A percentile compares a stretch with the other conserved stretches of the same genome.
Conservation (phyloP, 2,329 filamentous ascomycete species). For the Kalmusia sp. region DNA sequence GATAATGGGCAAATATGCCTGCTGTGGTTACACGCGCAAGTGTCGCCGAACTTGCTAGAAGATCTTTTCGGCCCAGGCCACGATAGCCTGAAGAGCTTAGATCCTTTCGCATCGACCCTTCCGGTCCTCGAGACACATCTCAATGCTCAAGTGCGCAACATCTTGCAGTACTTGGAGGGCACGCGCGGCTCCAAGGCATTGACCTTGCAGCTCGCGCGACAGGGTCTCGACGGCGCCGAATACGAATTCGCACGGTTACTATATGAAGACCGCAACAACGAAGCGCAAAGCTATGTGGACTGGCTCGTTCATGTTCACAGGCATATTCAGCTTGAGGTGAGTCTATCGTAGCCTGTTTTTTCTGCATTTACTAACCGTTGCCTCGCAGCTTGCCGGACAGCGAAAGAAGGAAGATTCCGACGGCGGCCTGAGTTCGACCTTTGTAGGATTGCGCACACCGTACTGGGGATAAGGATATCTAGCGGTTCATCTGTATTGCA, state of each 20-base stretch:
- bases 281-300: constrained; percentile 97
- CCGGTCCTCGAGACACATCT: constrained; percentile 90
- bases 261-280: constrained; percentile 94
- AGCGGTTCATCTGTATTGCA: constrained; percentile 28
- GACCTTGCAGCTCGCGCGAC: constrained; percentile 87
- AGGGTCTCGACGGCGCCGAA: constrained; percentile 92
- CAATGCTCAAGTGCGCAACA: constrained; percentile 93
- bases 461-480: constrained; percentile 44
- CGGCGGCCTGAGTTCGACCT: constrained; percentile 40
- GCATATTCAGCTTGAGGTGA: constrained; percentile 83
- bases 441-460: constrained; percentile 48
- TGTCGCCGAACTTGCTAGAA: constrained; percentile 86
- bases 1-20: constrained; percentile 94
- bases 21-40: constrained; percentile 90
- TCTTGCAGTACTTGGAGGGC: constrained; percentile 83
- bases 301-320: constrained; percentile 97
- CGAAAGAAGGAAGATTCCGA: constrained; percentile 70
- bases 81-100: constrained; percentile 74
- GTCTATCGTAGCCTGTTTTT: constrained; percentile 14
- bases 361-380: constrained; percentile 15
- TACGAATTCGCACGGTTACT: constrained; percentile 93
- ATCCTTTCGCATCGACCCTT: constrained; percentile 79
- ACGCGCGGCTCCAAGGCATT: constrained; percentile 86
- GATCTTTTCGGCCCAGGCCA: constrained; percentile 88
- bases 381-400: constrained; percentile 64